Conservation (phyloP, 108 stramenopile genomes). For the Skeletonema menzelii region DNA sequence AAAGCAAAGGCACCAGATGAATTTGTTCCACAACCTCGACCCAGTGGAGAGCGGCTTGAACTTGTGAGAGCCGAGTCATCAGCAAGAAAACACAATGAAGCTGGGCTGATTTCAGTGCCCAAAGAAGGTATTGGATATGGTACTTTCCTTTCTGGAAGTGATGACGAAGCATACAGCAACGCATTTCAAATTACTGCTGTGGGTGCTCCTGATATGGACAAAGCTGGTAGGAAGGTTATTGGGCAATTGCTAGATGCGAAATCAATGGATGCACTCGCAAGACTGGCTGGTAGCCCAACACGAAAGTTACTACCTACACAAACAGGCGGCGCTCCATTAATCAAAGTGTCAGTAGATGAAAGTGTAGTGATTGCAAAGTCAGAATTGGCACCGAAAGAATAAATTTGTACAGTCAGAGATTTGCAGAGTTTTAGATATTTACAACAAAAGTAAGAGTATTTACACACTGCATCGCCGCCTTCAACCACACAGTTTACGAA, state of each 20-base stretch:
- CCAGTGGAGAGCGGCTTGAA: constrained; percentile 35
- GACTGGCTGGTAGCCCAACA: constrained; percentile 66
- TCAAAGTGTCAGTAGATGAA: constrained; percentile 34
- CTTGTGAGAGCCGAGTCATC: constrained; percentile 40
- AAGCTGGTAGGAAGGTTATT: constrained; percentile 63
- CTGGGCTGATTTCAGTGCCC: constrained; percentile 72
- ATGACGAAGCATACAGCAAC: constrained; percentile 73
- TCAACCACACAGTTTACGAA: background rate
- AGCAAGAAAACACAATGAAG: constrained; percentile 51
- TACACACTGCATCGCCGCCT: background rate
- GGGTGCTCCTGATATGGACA: constrained; percentile 60
- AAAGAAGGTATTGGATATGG: constrained; percentile 80
- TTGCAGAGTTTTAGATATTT: too few relatives aligned
- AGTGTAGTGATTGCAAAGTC: constrained; percentile 8
- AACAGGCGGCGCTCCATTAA: constrained; percentile 40
- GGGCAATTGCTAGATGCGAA: constrained; percentile 73
- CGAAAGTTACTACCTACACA: constrained; percentile 52
- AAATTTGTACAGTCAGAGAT: background rate
- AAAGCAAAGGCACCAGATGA: constrained; percentile 49
- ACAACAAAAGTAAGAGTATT: background rate
- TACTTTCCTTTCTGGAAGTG: constrained; percentile 59
- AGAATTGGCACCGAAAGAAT: constrained; percentile 1
- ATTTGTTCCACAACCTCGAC: constrained; percentile 69
- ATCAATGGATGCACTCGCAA: constrained; percentile 71
- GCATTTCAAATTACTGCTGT: constrained; percentile 73